A percentile compares a stretch with the other conserved stretches of the same genome.
Evolutionary conservation across 2,329 filamentous ascomycete genomes (phyloP).

Genomic region (Penicillium sp.): DNA sequence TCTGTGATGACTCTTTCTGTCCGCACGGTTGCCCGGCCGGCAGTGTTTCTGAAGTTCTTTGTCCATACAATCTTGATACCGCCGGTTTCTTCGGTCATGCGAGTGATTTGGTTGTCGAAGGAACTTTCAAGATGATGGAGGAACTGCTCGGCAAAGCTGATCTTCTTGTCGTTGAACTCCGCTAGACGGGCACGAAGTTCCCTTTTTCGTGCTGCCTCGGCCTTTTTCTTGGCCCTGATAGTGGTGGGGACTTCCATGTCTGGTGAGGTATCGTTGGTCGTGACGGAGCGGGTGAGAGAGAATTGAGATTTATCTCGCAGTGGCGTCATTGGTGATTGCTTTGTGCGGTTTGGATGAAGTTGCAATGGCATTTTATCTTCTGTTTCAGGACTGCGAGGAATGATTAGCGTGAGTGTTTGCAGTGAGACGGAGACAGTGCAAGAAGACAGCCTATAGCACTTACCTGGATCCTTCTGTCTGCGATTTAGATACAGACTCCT

Average conservation of each 20-base stretch:
- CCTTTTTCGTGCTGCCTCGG: constrained; percentile 38
- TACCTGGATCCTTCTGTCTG: constrained; percentile 23
- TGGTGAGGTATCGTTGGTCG: neutral
- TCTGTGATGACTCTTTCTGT: constrained; percentile 16
- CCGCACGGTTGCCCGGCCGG: constrained; percentile 61
- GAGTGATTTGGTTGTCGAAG: constrained; percentile 51
- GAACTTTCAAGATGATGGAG: constrained; percentile 56
- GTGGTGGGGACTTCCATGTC: constrained; percentile 30
- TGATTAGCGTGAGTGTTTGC: neutral
- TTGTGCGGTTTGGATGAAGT: neutral
- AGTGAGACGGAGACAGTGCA: neutral
- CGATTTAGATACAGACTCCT: constrained; percentile 22
- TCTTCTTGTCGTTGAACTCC: constrained; percentile 56
- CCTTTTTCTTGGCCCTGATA: constrained; percentile 42
- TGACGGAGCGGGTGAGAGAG: neutral
- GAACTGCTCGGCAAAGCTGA: constrained; percentile 54
- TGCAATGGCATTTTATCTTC: neutral
- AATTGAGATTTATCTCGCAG: neutral
- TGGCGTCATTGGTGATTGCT: neutral
- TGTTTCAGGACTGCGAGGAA: neutral
- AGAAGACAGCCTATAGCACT: neutral
- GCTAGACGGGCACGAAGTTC: constrained; percentile 23
- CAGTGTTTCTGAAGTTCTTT: constrained; percentile 62
- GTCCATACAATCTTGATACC: constrained; percentile 62
- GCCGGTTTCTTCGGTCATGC: constrained; percentile 52